Evolutionary conservation across 192 early-diverging fungal species (phyloP).

Genomic region (Pilaira anomala): DNA sequence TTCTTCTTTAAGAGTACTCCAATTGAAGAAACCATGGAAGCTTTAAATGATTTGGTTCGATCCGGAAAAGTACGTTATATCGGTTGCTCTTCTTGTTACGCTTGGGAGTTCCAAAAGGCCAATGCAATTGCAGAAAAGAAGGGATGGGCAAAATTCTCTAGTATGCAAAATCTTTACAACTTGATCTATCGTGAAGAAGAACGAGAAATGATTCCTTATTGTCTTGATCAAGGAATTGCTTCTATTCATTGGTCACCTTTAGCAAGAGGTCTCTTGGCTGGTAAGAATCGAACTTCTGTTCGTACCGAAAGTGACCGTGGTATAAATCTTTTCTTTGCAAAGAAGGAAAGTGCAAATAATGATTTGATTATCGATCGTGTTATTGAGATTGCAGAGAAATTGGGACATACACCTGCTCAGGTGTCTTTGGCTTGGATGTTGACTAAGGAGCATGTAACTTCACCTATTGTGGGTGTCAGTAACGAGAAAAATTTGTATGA

Average conservation of each 20-base stretch:
- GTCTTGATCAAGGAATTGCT: slow-evolving; percentile 38
- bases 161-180: slow-evolving; percentile 50
- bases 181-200: slow-evolving; percentile 52
- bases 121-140: slow-evolving; percentile 45
- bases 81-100: slow-evolving; percentile 30
- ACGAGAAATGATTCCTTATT: slow-evolving; percentile 52
- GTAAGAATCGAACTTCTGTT: slow-evolving; percentile 13
- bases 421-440: slow-evolving; percentile 32
- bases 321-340: slow-evolving; percentile 2
- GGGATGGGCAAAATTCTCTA: slow-evolving; percentile 48
- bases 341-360: background rate
- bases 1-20: slow-evolving; percentile 34
- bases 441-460: slow-evolving; percentile 9
- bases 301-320: background rate
- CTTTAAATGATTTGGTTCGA: slow-evolving; percentile 39
- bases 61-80: slow-evolving; percentile 42
- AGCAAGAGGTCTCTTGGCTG: slow-evolving; percentile 41
- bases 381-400: slow-evolving; percentile 20
- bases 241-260: slow-evolving; percentile 49
- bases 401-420: slow-evolving; percentile 18
- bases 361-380: slow-evolving; percentile 28
- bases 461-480: slow-evolving; percentile 26
- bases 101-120: slow-evolving; percentile 49
- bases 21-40: slow-evolving; percentile 42
- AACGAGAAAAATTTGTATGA: slow-evolving; percentile 26